Conservation (phyloP, 225 moss, liverwort and hornwort species). For the Asterella californica region DNA sequence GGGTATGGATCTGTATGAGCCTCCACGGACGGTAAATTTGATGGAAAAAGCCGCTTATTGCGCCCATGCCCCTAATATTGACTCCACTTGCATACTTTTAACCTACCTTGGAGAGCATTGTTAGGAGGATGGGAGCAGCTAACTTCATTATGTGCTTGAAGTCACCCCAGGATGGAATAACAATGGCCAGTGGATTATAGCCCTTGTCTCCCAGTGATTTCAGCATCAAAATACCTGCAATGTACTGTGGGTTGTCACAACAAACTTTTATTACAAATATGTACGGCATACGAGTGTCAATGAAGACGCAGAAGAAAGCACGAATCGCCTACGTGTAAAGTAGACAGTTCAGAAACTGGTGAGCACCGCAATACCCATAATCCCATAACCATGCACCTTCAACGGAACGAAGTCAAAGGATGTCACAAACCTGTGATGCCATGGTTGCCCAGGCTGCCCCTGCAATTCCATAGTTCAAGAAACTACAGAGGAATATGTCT, state of each 20-base stretch:
- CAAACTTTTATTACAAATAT: not conserved
- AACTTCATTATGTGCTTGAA: constrained; percentile 63
- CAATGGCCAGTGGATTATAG: constrained; percentile 65
- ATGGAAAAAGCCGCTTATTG: not conserved
- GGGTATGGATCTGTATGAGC: not conserved
- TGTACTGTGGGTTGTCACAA: constrained; percentile 47
- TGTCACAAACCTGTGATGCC: constrained; percentile 59
- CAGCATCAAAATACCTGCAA: constrained; percentile 74
- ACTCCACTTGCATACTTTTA: not conserved
- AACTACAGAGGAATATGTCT: constrained; percentile 65
- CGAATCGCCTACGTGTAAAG: not conserved
- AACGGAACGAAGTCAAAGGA: not conserved
- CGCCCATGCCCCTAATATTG: not conserved
- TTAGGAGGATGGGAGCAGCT: constrained; percentile 76
- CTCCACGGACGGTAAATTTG: not conserved
- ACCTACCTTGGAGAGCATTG: constrained; percentile 88
- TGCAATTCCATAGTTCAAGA: constrained; percentile 83
- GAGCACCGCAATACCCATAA: not conserved
- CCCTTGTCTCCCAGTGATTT: constrained; percentile 63
- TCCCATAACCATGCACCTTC: not conserved
- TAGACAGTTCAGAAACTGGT: not conserved
- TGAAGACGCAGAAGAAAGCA: not conserved
- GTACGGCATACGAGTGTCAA: not conserved
- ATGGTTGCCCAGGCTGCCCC: constrained; percentile 95
- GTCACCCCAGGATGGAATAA: constrained; percentile 56